Conservation (phyloP, 768 basidiomycete genomes). For the Pleurotus platypus region DNA sequence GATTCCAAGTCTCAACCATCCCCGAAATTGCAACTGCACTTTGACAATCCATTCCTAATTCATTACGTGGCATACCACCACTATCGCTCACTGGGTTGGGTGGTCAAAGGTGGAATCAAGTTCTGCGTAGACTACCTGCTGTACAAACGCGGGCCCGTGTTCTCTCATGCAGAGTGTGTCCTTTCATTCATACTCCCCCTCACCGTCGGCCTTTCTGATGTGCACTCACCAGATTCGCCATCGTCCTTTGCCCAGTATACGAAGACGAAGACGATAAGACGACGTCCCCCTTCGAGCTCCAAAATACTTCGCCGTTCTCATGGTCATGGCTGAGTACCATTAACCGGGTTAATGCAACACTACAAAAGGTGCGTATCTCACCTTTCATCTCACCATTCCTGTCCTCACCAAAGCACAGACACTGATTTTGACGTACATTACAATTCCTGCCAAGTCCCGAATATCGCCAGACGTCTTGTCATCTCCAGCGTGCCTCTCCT, state of each 20-base stretch:
- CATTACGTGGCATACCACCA: slow-evolving; percentile 92
- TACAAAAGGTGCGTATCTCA: slow-evolving; percentile 72
- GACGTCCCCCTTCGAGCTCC: slow-evolving; percentile 59
- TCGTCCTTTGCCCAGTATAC: slow-evolving; percentile 89
- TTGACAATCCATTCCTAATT: slow-evolving; percentile 92
- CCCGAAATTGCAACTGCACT: slow-evolving; percentile 33
- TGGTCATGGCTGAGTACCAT: slow-evolving; percentile 98
- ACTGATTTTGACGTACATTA: slow-evolving; percentile 85
- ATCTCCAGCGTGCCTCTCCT: slow-evolving; percentile 70
- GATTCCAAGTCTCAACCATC: slow-evolving; percentile 22
- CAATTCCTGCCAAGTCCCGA: slow-evolving; percentile 76
- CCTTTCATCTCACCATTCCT: background rate
- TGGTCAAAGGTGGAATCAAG: slow-evolving; percentile 93
- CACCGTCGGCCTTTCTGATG: background rate
- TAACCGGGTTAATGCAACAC: slow-evolving; percentile 94
- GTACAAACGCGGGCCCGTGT: slow-evolving; percentile 93
- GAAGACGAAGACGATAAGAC: slow-evolving; percentile 74
- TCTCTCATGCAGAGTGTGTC: slow-evolving; percentile 90
- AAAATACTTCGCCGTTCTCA: slow-evolving; percentile 67
- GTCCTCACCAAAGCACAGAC: slow-evolving; percentile 49
- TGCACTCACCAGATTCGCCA: slow-evolving; percentile 65
- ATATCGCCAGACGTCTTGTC: slow-evolving; percentile 47
- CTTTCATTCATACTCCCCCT: background rate
- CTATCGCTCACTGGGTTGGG: slow-evolving; percentile 95
- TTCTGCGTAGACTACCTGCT: slow-evolving; percentile 95